Base-by-base conservation (phyloP, 352 stramenopile species). In the Phytophthora palmivora region DNA sequence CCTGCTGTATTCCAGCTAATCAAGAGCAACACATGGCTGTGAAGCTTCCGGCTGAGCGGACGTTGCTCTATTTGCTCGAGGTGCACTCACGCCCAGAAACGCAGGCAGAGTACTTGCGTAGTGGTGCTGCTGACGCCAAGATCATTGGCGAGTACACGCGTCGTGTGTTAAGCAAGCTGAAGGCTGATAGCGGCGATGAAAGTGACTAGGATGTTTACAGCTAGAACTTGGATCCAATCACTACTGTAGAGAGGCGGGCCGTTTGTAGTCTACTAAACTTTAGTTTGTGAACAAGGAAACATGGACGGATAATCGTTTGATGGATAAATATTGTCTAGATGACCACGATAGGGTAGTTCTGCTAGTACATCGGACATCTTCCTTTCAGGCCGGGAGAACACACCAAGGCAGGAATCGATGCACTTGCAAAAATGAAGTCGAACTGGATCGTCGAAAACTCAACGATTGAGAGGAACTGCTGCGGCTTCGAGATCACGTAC, bases 21-120 rank as follows among this genome's bases (percentile, higher is more conserved):
- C 72, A 95, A 95, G 78, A 90, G 88, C 74, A 88, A 88, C 64
- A 95, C 66, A 82, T 97, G 50, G 81, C 84, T 0, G 87, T 95
- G 46, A 97, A 97, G 76, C 63, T 96, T 47, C 81, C 82, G 11
- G 88, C 88, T 33, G 89, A 97, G 58, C 83, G 89, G 28, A 84
- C 88, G 45, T 67, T 97, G 62, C 63, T 97, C 19, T 95, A 97
- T 50, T 42, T 97, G 69, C 76, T 97, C 16, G 86, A 97, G 46
- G 83, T 96, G 42, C 82, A 94, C 44, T 78, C 85, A 37, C 86
- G 87, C 2, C 82, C 89, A 0, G 86, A 93, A 53, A 94, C 88
- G n/a, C 74, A 93, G 30, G 58, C 74, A 16, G 79, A 89, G 42
- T 97, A 91, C 48, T 58, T 89, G 39, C 73, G 71, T n/a, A 68